These are phyloP conservation scores for Margaritispora aquatica DNA, from an alignment of 495 filamentous ascomycete genomes.

Conservation along the genomic window DNA sequence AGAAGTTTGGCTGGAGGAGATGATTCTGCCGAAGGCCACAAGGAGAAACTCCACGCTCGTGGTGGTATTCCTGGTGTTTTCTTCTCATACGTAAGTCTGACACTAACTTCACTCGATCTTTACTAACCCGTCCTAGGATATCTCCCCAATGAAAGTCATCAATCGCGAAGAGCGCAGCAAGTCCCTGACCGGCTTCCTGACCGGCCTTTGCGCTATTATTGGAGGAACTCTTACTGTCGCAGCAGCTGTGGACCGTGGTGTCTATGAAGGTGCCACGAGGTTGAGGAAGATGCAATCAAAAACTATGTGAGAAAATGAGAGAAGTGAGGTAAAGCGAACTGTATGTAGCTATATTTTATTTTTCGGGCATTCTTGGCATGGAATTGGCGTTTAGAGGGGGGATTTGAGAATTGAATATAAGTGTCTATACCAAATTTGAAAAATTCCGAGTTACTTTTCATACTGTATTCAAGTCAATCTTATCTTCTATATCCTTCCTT, in stretches of 20 bases:
- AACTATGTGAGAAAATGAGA: slow-evolving; percentile 33
- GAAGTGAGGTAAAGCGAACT: no score
- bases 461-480: no score
- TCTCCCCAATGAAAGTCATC: slow-evolving; percentile 99
- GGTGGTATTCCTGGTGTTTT: slow-evolving; percentile 97
- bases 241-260: slow-evolving; percentile 81
- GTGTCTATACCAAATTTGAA: slow-evolving; percentile 3
- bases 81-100: slow-evolving; percentile 83
- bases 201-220: slow-evolving; percentile 89
- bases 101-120: neutral
- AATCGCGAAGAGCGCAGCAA: slow-evolving; percentile 88
- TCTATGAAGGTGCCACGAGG: slow-evolving; percentile 81
- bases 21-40: slow-evolving; percentile 77
- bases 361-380: slow-evolving; percentile 14
- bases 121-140: slow-evolving; percentile 53
- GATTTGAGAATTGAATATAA: slow-evolving; percentile 15
- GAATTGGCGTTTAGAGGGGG: slow-evolving; percentile 21
- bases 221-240: slow-evolving; percentile 95
- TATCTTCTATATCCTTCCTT: no score
- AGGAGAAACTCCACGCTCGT: slow-evolving; percentile 79
- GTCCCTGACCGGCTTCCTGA: slow-evolving; percentile 82
- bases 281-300: slow-evolving; percentile 79
- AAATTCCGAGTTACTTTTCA: neutral
- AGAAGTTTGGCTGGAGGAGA: slow-evolving; percentile 75
- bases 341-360: neutral